Evolutionary conservation across 2,329 filamentous ascomycete species (phyloP), one percentile per base, ranked within the genome.

Genomic region (Pseudovirgaria hyperparasitica): DNA sequence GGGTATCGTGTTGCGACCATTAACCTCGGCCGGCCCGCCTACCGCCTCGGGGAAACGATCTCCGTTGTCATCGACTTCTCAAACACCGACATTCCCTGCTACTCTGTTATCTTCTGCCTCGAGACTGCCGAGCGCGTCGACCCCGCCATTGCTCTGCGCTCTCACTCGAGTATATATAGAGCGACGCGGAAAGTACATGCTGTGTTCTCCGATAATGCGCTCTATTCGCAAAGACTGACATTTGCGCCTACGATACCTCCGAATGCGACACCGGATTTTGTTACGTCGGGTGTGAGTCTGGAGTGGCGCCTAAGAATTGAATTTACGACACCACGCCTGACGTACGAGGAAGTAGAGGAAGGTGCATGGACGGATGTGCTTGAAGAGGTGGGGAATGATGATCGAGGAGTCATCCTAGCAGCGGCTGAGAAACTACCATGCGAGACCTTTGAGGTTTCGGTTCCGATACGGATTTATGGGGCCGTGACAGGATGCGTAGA

Each of bases 1-100:
- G 86, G 86, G n/a, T 76, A 76, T 30, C 76, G 76, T n/a, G 86
- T 98, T 9, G 87, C 82, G 3, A 82, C 92, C 5, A 72, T 98
- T 29, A 85, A 86, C 56, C 68, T 98, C 17, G 80, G 86, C 5
- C 75, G 90, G 7, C 84, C 90, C 0, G 76, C 86, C 1, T 94
- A 92, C 58, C 71, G 86, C 23, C 64, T 98, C 1, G 90, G 90
- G 32, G 90, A 98, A 53, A 76, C 78, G 0, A 73, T 96, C 23
- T 82, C 75, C 9, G 77, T 84, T 39, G 79, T 76, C 1, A 71
- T 98, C 32, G 86, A 96, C 52, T 92, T 96, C 45, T 67, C 70
- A 1, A 67, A 74, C 33, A 73, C 80, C 2, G 71, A 82, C 33
- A 72, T 92, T 13, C 75, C 82, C 2, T 92, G 82, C 48, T 93